Evolutionary conservation across 2,329 filamentous ascomycete species (phyloP), one percentile per base, ranked within the genome.

Genomic region (Acarospora socialis): DNA sequence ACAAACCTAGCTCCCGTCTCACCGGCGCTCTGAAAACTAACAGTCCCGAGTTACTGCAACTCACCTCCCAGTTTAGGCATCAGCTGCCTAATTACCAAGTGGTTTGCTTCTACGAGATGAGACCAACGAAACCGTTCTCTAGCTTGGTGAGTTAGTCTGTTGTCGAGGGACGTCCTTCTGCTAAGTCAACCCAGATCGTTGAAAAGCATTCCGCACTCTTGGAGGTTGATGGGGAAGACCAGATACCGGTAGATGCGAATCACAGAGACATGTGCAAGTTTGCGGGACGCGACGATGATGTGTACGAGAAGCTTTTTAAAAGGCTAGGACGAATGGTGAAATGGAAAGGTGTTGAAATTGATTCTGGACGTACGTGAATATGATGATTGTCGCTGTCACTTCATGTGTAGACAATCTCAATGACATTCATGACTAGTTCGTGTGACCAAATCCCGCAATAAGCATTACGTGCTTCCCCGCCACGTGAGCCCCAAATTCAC

Each of bases 141-240:
- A 33, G 30, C 14, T 28, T 36, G 23, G 38, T 40, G 14, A 35
- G 18, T 18, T 15, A 6, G 3, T n/a, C n/a, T n/a, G n/a, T n/a
- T n/a, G n/a, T n/a, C n/a, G n/a, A n/a, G n/a, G n/a, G 18, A 13
- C n/a, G 17, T 7, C 10, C 7, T 31, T 4, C 16, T 4, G 5
- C 26, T 13, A 7, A 18, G n/a, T 27, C 26, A 32, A 34, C 9
- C 5, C 27, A 54, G 51, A 48, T 54, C 3, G 51, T 54, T 3
- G 49, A 54, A 18, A 52, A 54, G 38, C 47, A 54, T 18, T 54
- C 52, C 1, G 51, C 52, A 5, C 41, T 54, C 5, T 46, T 54
- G 4, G 51, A 52, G 6, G 35, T 52, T 2, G 40, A 52, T 20
- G 48, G 51, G 7, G 51, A 54, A 35, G 53, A 51, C 2, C 50